Evolutionary conservation across 257 asterid species (phyloP).

Genomic region (Coffea canephora): DNA sequence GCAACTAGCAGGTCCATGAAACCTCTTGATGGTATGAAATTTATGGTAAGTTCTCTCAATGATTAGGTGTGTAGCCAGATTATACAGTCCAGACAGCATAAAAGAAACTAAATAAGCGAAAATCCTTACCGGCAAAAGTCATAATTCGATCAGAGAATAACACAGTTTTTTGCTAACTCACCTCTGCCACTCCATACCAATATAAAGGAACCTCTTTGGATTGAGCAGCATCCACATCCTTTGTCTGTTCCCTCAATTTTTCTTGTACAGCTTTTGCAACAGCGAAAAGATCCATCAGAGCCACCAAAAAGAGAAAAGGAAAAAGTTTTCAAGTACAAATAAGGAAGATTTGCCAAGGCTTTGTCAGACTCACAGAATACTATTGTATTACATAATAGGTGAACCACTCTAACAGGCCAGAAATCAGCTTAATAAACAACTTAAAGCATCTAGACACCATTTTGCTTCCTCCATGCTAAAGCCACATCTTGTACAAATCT

Average conservation of each 20-base stretch:
- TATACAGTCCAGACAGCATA: not conserved
- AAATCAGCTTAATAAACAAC: not conserved
- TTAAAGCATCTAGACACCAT: not conserved
- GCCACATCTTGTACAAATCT: not conserved
- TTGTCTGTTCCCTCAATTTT: constrained; percentile 61
- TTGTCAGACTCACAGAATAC: not conserved
- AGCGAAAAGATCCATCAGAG: constrained; percentile 17
- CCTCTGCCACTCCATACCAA: constrained; percentile 97
- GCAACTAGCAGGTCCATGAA: not conserved
- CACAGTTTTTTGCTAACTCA: constrained; percentile 26
- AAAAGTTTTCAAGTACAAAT: not conserved
- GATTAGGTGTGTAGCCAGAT: not conserved
- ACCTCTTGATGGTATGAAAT: not conserved
- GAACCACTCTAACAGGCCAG: not conserved
- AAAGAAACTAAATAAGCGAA: not conserved
- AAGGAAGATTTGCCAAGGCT: not conserved
- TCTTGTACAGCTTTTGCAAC: constrained; percentile 59
- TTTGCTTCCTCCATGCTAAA: not conserved
- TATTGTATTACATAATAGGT: not conserved
- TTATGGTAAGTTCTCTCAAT: not conserved
- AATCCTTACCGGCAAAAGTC: not conserved
- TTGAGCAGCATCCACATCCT: constrained; percentile 70
- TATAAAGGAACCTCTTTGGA: constrained; percentile 58
- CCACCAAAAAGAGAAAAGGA: not conserved
- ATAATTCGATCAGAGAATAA: not conserved